Evolutionary conservation across 1,139 yeast genomes (phyloP).

Genomic region (Suhomyces kunorum): DNA sequence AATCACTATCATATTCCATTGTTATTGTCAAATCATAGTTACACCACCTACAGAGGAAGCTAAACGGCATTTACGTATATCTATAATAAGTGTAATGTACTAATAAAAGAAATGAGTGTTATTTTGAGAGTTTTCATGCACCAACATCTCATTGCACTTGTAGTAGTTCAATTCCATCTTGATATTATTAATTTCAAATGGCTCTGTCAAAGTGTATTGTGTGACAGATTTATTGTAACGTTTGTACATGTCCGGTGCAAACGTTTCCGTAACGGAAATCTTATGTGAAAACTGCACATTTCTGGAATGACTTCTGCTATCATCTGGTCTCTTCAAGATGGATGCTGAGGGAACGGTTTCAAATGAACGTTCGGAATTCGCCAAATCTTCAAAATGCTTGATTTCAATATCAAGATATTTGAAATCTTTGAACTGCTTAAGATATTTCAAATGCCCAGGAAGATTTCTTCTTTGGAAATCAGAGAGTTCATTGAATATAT

Average conservation of each 20-base stretch:
- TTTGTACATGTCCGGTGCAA: slow-evolving; percentile 49
- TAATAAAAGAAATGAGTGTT: slow-evolving; percentile 56
- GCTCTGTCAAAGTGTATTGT: slow-evolving; percentile 50
- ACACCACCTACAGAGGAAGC: slow-evolving; percentile 86
- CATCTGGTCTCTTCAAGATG: slow-evolving; percentile 11
- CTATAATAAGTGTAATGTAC: slow-evolving; percentile 1
- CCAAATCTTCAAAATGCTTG: slow-evolving; percentile 33
- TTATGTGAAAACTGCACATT: slow-evolving; percentile 47
- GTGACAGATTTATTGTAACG: slow-evolving; percentile 55
- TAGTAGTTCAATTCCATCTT: slow-evolving; percentile 52
- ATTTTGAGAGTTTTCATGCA: slow-evolving; percentile 51
- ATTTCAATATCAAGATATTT: slow-evolving; percentile 35
- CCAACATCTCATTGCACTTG: slow-evolving; percentile 57
- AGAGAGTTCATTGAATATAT: slow-evolving; percentile 29
- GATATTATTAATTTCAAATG: slow-evolving; percentile 46
- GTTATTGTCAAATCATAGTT: slow-evolving; percentile 77
- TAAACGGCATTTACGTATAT: slow-evolving; percentile 21
- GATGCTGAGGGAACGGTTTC: slow-evolving; percentile 5
- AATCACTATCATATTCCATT: slow-evolving; percentile 86
- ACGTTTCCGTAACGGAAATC: slow-evolving; percentile 49
- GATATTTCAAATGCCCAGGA: slow-evolving; percentile 42
- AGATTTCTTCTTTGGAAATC: slow-evolving; percentile 33
- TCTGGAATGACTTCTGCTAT: slow-evolving; percentile 15
- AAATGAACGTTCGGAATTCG: slow-evolving; percentile 1
- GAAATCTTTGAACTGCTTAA: slow-evolving; percentile 44